These are phyloP conservation scores for Chaetothyriales sp. DNA, from an alignment of 2,329 filamentous ascomycete species.

Conservation along the genomic window DNA sequence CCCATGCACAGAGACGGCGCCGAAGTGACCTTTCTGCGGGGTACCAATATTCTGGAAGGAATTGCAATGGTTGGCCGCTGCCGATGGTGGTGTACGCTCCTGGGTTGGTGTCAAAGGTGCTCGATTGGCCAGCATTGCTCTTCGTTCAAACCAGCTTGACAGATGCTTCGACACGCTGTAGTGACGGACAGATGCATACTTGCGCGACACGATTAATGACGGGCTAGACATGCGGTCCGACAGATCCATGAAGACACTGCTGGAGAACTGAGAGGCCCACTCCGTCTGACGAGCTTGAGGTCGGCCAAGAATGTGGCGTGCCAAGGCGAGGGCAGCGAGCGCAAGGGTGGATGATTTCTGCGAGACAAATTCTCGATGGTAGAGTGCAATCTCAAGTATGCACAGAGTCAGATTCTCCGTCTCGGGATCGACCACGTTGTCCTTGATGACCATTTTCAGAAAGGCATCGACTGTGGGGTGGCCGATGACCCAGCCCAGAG, in stretches of 20 bases:
- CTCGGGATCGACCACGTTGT: slow-evolving; percentile 63
- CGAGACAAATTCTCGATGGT: slow-evolving; percentile 93
- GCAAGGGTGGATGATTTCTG: slow-evolving; percentile 85
- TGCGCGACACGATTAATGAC: slow-evolving; percentile 53
- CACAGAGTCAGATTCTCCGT: slow-evolving; percentile 92
- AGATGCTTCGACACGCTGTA: slow-evolving; percentile 51
- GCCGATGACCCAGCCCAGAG: slow-evolving; percentile 87
- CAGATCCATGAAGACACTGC: slow-evolving; percentile 42
- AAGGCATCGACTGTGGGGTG: slow-evolving; percentile 95
- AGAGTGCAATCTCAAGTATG: slow-evolving; percentile 86
- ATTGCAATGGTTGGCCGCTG: slow-evolving; percentile 4
- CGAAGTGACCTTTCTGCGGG: slow-evolving; percentile 17
- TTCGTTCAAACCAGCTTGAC: slow-evolving; percentile 52
- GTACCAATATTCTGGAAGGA: slow-evolving; percentile 13
- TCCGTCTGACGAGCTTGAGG: slow-evolving; percentile 62
- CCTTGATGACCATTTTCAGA: slow-evolving; percentile 70
- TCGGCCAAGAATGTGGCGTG: slow-evolving; percentile 71
- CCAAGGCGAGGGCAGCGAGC: slow-evolving; percentile 69
- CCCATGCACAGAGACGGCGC: slow-evolving; percentile 21
- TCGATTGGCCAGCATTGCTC: slow-evolving; percentile 38
- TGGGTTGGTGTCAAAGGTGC: slow-evolving; percentile 18
- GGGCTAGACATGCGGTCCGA: slow-evolving; percentile 54
- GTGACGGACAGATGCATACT: slow-evolving; percentile 54
- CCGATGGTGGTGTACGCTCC: slow-evolving; percentile 26
- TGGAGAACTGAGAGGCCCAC: slow-evolving; percentile 50